Percentiles rank a stretch among this genome's conserved stretches.
Evolutionary conservation across 148 eudicot species (phyloP).

Genomic region (Fagopyrum esculentum): DNA sequence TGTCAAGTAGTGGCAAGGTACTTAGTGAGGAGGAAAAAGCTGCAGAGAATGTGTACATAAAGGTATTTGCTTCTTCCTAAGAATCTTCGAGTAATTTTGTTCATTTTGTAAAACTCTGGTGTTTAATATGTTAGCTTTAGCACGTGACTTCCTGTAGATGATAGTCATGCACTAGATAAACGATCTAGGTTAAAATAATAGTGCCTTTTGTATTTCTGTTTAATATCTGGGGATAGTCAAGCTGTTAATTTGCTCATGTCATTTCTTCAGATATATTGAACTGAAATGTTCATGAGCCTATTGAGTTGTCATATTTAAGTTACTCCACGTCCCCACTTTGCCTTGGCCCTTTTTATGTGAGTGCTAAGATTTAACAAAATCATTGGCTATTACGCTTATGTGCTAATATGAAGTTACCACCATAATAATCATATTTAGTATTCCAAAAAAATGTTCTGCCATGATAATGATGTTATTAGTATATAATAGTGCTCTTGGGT

Average conservation of each 20-base stretch:
- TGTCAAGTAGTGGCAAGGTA: constrained; percentile 72
- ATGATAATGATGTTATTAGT: background rate
- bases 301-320: background rate
- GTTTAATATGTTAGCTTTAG: background rate
- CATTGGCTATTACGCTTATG: background rate
- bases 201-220: background rate
- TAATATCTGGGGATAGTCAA: background rate
- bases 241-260: background rate
- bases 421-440: background rate
- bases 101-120: background rate
- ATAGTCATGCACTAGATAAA: background rate
- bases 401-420: background rate
- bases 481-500: background rate
- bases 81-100: background rate
- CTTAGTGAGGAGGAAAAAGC: constrained; percentile 95
- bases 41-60: constrained; percentile 94
- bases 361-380: background rate
- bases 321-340: background rate
- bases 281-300: background rate
- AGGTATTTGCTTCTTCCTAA: constrained; percentile 33
- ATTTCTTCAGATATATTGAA: background rate
- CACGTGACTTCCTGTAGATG: background rate
- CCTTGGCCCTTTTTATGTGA: background rate
- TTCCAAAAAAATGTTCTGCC: background rate
- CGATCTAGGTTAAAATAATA: background rate